These are phyloP conservation scores for Wickerhamomyces rabaulensis DNA, from an alignment of 805 yeast species.

Conservation along the genomic window DNA sequence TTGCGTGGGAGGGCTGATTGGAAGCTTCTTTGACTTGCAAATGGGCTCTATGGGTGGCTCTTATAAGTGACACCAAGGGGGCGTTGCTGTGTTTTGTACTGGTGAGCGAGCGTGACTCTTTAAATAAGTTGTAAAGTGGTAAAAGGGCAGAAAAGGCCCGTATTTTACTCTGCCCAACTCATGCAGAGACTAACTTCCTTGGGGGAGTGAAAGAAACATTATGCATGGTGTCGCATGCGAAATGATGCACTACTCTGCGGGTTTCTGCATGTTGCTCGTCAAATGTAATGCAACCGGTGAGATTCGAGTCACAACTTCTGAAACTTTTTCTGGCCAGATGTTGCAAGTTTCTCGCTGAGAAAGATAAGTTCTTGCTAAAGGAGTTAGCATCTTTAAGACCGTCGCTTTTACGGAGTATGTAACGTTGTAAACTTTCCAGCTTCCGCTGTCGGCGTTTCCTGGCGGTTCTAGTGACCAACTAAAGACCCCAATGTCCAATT, in stretches of 20 bases:
- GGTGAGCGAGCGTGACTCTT: neutral
- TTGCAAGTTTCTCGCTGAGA: no score
- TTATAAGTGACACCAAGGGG: neutral
- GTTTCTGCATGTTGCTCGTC: neutral
- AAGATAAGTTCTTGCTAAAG: no score
- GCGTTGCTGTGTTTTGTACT: neutral
- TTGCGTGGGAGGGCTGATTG: neutral
- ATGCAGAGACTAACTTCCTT: neutral
- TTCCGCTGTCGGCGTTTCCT: no score
- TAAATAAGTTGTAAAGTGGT: neutral
- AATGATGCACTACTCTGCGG: neutral
- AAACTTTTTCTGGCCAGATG: neutral
- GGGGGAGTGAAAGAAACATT: neutral
- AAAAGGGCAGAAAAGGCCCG: neutral
- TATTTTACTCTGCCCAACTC: neutral
- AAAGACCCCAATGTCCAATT: no score
- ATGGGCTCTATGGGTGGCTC: neutral
- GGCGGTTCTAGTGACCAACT: no score
- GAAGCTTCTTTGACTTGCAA: neutral
- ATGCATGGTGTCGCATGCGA: neutral
- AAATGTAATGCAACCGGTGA: neutral
- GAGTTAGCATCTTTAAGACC: no score
- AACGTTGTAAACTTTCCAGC: no score
- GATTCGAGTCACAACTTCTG: neutral
- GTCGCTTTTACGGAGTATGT: no score